Base-by-base conservation (phyloP, 768 basidiomycete species). In the Tricholoma terreum region DNA sequence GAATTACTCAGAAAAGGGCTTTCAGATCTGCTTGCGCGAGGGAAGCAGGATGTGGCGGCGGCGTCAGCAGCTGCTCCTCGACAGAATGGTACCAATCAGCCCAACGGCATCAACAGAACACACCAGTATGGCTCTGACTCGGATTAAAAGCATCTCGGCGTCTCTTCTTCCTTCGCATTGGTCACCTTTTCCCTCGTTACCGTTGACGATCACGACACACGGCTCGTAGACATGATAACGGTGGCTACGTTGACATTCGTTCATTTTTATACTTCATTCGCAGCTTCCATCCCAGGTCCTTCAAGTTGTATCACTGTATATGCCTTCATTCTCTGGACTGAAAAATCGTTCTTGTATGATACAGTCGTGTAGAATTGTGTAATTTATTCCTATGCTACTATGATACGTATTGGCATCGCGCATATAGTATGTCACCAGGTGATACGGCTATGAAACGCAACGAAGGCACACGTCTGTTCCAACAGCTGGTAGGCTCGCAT, bases 1-100 rank as follows among this genome's bases (percentile, higher is more conserved):
- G n/a, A 86, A 34, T 73, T 71, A 12, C 63, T 83, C 22, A 71
- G 73, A 56, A 77, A 77, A 56, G 71, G 74, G 14, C 68, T 82
- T 15, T 64, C 73, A 5, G 75, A 77, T 9, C 64, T 77, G n/a
- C 61, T 80, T 12, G 67, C 69, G 11, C 63, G 67, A 10, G 69
- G 68, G 22, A 67, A 63, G 50, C 46, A 31, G 24, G 46, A 17
- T 3, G 46, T 9, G 2, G 7, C 30, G 15, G 14, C 15, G 11
- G 24, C 24, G 14, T 58, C 54, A 17, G 58, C 49, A 24, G 58
- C 60, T 12, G 52, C 59, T 1, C 38, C 45, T n/a, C 40, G 12
- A 33, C 40, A 7, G 2, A 43, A 54, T 5, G 52, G 52, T n/a
- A 27, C 42, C 24, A 43, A 42, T 24, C 46, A 17, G 30, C 46